A percentile compares a stretch with the other conserved stretches of the same genome.
phyloP scores from a whole-genome alignment of 2,329 filamentous ascomycete genomes.

The Ascochyta clinopodiicola region DNA sequence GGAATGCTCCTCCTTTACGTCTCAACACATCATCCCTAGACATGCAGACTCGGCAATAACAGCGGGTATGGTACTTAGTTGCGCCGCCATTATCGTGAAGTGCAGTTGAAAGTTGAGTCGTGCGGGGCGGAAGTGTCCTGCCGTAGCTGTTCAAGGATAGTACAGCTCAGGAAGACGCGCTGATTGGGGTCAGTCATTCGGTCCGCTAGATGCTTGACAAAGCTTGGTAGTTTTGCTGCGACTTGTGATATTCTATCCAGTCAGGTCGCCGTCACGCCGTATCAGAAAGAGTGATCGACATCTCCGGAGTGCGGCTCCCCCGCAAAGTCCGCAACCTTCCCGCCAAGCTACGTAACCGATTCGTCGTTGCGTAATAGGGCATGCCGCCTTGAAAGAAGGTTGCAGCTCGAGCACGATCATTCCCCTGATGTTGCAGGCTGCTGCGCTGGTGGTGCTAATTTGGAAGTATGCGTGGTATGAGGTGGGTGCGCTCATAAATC shows the following conservation, averaged over 20 bases:
- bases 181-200: not conserved
- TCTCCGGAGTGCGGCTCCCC: constrained; percentile 9
- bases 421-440: not conserved
- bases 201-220: not conserved
- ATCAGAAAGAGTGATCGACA: constrained; percentile 5
- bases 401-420: not conserved
- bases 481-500: not conserved
- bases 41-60: not conserved
- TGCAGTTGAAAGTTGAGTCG: not conserved
- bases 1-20: not conserved
- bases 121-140: not conserved
- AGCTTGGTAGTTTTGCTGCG: constrained; percentile 1
- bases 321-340: constrained; percentile 11
- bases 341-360: constrained; percentile 1
- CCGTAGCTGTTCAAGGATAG: constrained; percentile 1
- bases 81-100: not conserved
- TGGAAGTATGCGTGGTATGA: constrained; percentile 3
- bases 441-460: not conserved
- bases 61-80: not conserved
- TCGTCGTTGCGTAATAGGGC: not conserved
- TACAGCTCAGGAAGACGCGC: not conserved
- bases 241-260: not conserved
- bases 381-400: not conserved
- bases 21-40: not conserved
- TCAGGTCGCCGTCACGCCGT: not conserved